A percentile compares a stretch with the other conserved stretches of the same genome.
phyloP scores from a whole-genome alignment of 2,329 filamentous ascomycete genomes.

The Botrytis porri region DNA sequence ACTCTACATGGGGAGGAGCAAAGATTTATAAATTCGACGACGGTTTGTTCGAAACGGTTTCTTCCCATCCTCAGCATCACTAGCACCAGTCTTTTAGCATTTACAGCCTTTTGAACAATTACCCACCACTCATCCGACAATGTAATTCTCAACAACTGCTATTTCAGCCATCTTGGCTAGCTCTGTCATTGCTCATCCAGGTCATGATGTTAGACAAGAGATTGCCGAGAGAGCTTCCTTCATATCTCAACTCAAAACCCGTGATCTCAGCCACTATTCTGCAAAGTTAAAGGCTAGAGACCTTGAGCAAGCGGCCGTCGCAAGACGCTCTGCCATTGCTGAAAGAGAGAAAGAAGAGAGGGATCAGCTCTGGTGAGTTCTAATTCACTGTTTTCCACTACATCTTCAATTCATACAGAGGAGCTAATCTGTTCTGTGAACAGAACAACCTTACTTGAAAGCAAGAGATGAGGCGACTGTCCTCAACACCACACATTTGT shows the following conservation, averaged over 20 bases:
- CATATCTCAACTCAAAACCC: constrained; percentile 36
- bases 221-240: constrained; percentile 40
- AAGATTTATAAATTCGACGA: neutral
- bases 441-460: neutral
- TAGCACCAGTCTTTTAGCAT: neutral
- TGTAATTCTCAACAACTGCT: neutral
- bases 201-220: constrained; percentile 40
- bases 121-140: neutral
- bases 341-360: constrained; percentile 39
- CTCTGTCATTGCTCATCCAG: constrained; percentile 38
- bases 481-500: constrained; percentile 25
- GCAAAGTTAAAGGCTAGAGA: constrained; percentile 42
- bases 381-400: neutral
- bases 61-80: neutral
- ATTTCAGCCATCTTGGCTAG: neutral
- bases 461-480: constrained; percentile 26
- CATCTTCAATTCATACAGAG: neutral
- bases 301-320: constrained; percentile 37
- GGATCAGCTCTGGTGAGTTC: constrained; percentile 16
- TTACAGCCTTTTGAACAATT: neutral
- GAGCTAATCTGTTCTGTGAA: neutral
- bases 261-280: constrained; percentile 41
- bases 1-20: neutral
- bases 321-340: constrained; percentile 39
- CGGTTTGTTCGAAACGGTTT: neutral